Evolutionary conservation across 352 stramenopile genomes (phyloP).

Genomic region (Globisporangium radiosum): DNA sequence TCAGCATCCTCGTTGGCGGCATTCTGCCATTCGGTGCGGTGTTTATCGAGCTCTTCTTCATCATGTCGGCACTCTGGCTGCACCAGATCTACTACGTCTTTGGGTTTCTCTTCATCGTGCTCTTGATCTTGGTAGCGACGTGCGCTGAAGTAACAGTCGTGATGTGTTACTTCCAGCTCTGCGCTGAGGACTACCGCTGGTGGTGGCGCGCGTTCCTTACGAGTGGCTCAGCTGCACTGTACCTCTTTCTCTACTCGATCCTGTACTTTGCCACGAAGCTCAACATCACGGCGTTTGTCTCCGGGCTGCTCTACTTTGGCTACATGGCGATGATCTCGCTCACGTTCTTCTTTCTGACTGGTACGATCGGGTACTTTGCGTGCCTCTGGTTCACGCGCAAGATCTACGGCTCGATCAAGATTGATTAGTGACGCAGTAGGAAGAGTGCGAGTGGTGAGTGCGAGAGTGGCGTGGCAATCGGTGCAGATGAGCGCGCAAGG

Average conservation of each 20-base stretch:
- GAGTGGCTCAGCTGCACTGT: conserved; percentile 93
- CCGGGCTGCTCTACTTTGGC: conserved; percentile 97
- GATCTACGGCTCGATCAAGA: conserved; percentile 97
- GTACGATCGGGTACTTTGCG: conserved; percentile 95
- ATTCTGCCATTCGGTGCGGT: conserved; percentile 99
- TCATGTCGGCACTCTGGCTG: conserved; percentile 99
- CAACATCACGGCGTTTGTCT: conserved; percentile 93
- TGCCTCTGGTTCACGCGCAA: conserved; percentile 98
- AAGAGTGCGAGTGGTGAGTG: not conserved
- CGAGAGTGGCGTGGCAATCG: not conserved
- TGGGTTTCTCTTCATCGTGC: conserved; percentile 98
- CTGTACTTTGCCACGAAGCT: conserved; percentile 98
- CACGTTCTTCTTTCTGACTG: conserved; percentile 96
- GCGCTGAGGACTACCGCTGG: conserved; percentile 98
- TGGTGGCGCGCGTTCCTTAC: conserved; percentile 97
- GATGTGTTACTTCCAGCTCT: conserved; percentile 99
- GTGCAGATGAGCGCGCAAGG: too few relatives aligned
- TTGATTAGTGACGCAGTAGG: conserved; percentile 55
- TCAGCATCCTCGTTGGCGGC: conserved; percentile 95
- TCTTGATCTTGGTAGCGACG: conserved; percentile 96
- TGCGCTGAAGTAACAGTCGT: conserved; percentile 99
- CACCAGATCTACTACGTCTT: conserved; percentile 99
- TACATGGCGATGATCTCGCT: conserved; percentile 99
- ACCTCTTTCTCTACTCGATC: conserved; percentile 99
- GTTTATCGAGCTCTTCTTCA: conserved; percentile 99